A percentile compares a stretch with the other conserved stretches of the same genome.
These are phyloP conservation scores for Fragaria iinumae DNA, from an alignment of 306 rosid genomes.

Conservation along the genomic window DNA sequence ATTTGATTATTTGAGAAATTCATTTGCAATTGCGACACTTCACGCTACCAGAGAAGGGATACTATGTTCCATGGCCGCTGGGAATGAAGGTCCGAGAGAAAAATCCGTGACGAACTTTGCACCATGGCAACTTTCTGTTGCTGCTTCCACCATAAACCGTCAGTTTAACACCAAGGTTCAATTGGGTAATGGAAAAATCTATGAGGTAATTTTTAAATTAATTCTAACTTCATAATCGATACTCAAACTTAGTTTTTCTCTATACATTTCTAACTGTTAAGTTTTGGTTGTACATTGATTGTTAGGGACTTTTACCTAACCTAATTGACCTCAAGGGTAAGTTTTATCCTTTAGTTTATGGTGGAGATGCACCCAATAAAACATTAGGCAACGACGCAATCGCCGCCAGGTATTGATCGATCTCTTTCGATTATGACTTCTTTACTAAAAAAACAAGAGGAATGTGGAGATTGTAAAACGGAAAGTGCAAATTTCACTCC, in stretches of 20 bases:
- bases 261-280: neutral
- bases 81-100: neutral
- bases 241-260: neutral
- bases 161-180: conserved; percentile 10
- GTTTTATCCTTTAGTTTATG: conserved; percentile 35
- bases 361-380: conserved; percentile 43
- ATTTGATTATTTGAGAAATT: neutral
- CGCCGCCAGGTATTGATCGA: conserved; percentile 19
- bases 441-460: too few relatives aligned
- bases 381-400: too few relatives aligned
- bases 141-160: conserved; percentile 21
- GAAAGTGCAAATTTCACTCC: too few relatives aligned
- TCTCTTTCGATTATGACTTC: neutral
- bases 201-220: conserved; percentile 10
- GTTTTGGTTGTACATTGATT: neutral
- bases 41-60: conserved; percentile 10
- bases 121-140: conserved; percentile 19
- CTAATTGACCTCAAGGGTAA: conserved; percentile 32
- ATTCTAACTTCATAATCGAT: neutral
- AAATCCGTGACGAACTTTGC: neutral
- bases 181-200: conserved; percentile 4
- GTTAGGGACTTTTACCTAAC: conserved; percentile 51
- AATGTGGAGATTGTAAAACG: too few relatives aligned
- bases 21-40: neutral
- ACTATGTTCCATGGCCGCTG: conserved; percentile 11